A percentile compares a stretch with the other conserved stretches of the same genome.
These are phyloP conservation scores for Nannochloris sp. DNA, from an alignment of 139 green algal species.

Conservation along the genomic window DNA sequence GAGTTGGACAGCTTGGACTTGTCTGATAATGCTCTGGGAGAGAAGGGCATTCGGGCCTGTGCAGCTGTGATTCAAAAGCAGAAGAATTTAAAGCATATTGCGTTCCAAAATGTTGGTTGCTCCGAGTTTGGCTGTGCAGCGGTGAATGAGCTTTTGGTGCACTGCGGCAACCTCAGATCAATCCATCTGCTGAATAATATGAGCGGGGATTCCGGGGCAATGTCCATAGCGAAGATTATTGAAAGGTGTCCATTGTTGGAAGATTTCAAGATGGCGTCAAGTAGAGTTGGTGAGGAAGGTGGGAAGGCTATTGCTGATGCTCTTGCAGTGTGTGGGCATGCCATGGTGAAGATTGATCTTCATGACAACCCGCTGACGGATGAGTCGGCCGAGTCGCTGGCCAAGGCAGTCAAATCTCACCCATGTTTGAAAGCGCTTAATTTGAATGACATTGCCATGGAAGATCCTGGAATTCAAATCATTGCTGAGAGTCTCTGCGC, in stretches of 20 bases:
- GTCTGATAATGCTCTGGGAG: constrained; percentile 84
- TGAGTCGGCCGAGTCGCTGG: constrained; percentile 35
- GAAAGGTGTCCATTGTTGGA: constrained; percentile 52
- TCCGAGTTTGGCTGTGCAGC: constrained; percentile 76
- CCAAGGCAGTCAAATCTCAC: constrained; percentile 27
- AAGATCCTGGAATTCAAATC: constrained; percentile 49
- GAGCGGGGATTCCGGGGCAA: constrained; percentile 61
- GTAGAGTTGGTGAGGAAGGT: constrained; percentile 60
- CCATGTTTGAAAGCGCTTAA: constrained; percentile 47
- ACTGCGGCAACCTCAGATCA: constrained; percentile 23
- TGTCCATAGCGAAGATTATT: constrained; percentile 50
- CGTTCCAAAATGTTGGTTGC: constrained; percentile 80
- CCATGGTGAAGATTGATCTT: constrained; percentile 55
- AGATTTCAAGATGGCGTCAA: constrained; percentile 72
- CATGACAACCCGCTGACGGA: constrained; percentile 78
- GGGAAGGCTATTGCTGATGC: constrained; percentile 52
- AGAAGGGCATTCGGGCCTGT: constrained; percentile 84
- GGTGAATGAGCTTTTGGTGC: constrained; percentile 59
- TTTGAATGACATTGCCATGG: constrained; percentile 71
- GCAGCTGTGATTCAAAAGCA: constrained; percentile 46
- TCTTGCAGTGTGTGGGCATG: constrained; percentile 25
- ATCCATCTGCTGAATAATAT: constrained; percentile 97
- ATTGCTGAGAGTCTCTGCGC: constrained; percentile 43
- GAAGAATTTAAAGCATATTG: constrained; percentile 41
- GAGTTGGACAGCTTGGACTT: constrained; percentile 62